These are phyloP conservation scores for Mortierella sp. DNA, from an alignment of 371 early-diverging fungal genomes.

Conservation along the genomic window DNA sequence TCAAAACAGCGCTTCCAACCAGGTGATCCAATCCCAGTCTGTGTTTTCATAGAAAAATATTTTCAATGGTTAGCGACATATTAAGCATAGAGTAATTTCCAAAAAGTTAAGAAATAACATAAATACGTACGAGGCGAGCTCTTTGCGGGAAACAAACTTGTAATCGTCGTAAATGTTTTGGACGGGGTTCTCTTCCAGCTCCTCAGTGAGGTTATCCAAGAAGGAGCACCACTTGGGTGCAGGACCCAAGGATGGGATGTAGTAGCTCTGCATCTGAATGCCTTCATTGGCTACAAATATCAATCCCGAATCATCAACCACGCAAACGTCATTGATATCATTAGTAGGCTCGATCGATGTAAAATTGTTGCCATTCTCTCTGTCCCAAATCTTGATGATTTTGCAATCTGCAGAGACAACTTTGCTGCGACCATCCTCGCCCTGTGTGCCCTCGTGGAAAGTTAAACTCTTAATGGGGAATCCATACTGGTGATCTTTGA, in stretches of 20 bases:
- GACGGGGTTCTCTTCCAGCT: constrained; percentile 94
- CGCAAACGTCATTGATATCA: constrained; percentile 95
- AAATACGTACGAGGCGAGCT: constrained; percentile 70
- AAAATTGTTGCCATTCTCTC: constrained; percentile 82
- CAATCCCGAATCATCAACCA: constrained; percentile 89
- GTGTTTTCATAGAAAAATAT: not conserved
- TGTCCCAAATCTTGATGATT: constrained; percentile 95
- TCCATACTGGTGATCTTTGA: constrained; percentile 98
- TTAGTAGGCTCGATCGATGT: constrained; percentile 92
- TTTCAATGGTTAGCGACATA: not conserved
- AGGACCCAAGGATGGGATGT: constrained; percentile 93
- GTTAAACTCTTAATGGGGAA: constrained; percentile 91
- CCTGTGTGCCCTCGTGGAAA: constrained; percentile 81
- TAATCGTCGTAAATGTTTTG: constrained; percentile 95
- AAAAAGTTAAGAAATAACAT: not conserved
- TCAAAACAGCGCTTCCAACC: constrained; percentile 93
- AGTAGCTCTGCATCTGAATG: constrained; percentile 93
- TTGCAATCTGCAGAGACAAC: constrained; percentile 92
- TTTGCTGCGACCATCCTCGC: constrained; percentile 70
- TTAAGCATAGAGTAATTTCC: not conserved
- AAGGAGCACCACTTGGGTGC: constrained; percentile 98
- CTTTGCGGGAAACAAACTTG: constrained; percentile 96
- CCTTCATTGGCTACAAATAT: constrained; percentile 97
- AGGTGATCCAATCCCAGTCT: constrained; percentile 93
- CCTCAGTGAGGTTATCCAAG: constrained; percentile 98